Conservation (phyloP, 495 filamentous ascomycete genomes). For the Tetracladium marchalianum region DNA sequence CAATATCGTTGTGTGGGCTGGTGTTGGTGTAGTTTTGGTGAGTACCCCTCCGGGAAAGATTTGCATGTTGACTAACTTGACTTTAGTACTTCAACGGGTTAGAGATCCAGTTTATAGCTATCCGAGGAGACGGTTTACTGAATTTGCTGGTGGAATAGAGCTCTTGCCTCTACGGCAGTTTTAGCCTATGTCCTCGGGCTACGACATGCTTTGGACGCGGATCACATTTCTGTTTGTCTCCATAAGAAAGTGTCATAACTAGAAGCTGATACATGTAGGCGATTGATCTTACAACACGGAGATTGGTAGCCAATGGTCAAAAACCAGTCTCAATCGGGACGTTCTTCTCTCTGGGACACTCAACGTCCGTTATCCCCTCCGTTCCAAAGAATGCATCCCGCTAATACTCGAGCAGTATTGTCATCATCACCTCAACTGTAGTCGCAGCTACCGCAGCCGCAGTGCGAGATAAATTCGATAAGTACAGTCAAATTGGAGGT, state of each 20-base stretch:
- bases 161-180: constrained; percentile 34
- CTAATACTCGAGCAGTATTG: too few relatives aligned
- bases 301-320: constrained; percentile 76
- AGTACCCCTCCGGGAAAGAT: too few relatives aligned
- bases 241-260: too few relatives aligned
- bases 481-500: constrained; percentile 65
- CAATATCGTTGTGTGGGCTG: constrained; percentile 66
- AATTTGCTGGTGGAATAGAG: too few relatives aligned
- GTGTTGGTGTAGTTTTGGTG: constrained; percentile 50
- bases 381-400: too few relatives aligned
- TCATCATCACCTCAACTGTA: constrained; percentile 69
- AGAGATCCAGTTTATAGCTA: constrained; percentile 6
- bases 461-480: constrained; percentile 62
- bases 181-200: constrained; percentile 78
- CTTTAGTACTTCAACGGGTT: too few relatives aligned
- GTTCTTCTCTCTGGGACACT: constrained; percentile 87
- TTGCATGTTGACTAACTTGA: too few relatives aligned
- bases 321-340: constrained; percentile 78
- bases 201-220: constrained; percentile 83
- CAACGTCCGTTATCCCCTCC: constrained; percentile 55
- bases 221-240: constrained; percentile 58
- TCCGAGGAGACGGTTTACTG: too few relatives aligned
- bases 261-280: constrained; percentile 26
- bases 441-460: constrained; percentile 81
- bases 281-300: constrained; percentile 86